phyloP scores from a whole-genome alignment of 805 yeast species.

The Lachancea lanzarotensis region DNA sequence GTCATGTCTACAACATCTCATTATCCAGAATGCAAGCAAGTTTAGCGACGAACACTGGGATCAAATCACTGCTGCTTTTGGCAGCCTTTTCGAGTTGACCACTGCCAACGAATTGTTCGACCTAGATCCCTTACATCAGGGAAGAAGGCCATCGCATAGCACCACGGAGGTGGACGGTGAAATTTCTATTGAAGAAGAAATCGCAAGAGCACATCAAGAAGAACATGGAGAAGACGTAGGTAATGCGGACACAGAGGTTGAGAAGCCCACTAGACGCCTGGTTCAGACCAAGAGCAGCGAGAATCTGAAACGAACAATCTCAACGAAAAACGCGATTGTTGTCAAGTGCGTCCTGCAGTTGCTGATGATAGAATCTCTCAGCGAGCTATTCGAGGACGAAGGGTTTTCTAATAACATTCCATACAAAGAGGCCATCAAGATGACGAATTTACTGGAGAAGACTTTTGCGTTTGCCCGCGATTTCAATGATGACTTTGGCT shows the following conservation, averaged over 20 bases:
- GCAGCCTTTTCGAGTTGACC: conserved; percentile 66
- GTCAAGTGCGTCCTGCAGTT: conserved; percentile 88
- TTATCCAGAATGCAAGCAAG: conserved; percentile 64
- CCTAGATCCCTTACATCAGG: conserved; percentile 36
- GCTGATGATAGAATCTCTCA: conserved; percentile 76
- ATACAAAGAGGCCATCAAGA: conserved; percentile 48
- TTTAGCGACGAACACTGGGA: conserved; percentile 71
- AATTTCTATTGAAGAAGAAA: conserved; percentile 24
- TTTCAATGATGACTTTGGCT: conserved; percentile 82
- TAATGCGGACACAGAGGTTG: conserved; percentile 9
- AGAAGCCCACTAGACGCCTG: conserved; percentile 14
- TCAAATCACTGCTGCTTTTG: conserved; percentile 57
- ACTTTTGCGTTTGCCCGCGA: conserved; percentile 79
- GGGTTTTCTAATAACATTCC: conserved; percentile 66
- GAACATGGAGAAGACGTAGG: conserved; percentile 35
- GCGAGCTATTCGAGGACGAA: conserved; percentile 71
- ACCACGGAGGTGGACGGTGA: conserved; percentile 5
- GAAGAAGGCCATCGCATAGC: conserved; percentile 21
- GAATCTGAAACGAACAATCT: conserved; percentile 39
- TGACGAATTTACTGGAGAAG: conserved; percentile 53
- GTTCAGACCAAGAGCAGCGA: conserved; percentile 30
- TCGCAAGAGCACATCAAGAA: conserved; percentile 29
- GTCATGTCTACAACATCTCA: conserved; percentile 73
- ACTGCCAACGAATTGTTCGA: conserved; percentile 81
- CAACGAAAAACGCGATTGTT: conserved; percentile 68